Evolutionary conservation across 1,284 basidiomycete species (phyloP).

Genomic region (Salmacisia buchloeana): DNA sequence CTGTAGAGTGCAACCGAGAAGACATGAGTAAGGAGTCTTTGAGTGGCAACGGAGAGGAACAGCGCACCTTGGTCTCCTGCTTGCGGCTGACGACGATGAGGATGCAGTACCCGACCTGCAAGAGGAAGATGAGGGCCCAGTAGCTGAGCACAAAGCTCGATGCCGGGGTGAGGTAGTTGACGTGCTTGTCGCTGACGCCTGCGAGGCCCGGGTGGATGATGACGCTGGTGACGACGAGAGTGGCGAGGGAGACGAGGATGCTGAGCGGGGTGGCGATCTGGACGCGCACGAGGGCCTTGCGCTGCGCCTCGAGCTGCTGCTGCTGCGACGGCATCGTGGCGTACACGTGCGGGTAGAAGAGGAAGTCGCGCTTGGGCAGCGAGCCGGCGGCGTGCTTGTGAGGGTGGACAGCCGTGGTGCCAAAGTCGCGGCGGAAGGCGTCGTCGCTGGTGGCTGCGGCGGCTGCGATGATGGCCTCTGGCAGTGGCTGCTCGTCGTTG

Average conservation of each 20-base stretch:
- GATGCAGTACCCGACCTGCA: constrained; percentile 73
- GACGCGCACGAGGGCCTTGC: constrained; percentile 26
- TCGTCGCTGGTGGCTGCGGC: too few relatives aligned
- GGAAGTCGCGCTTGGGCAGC: constrained; percentile 4
- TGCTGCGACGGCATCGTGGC: not conserved
- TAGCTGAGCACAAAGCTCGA: constrained; percentile 64
- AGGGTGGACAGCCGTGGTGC: not conserved
- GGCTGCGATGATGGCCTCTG: too few relatives aligned
- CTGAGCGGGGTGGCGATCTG: constrained; percentile 31
- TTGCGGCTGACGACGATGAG: constrained; percentile 67
- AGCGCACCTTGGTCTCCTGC: constrained; percentile 68
- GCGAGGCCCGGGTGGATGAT: constrained; percentile 18
- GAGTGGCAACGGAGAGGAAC: not conserved
- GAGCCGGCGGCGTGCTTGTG: not conserved
- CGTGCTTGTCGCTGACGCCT: constrained; percentile 59
- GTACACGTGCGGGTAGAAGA: constrained; percentile 1
- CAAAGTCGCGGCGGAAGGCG: not conserved
- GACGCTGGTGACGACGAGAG: not conserved
- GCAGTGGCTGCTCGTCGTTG: too few relatives aligned
- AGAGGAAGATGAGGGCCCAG: constrained; percentile 54
- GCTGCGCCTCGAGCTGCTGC: constrained; percentile 7
- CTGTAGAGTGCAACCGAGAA: not conserved
- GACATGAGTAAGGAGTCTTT: not conserved
- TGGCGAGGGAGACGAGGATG: constrained; percentile 17
- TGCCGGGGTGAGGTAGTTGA: constrained; percentile 68